phyloP scores from a whole-genome alignment of 2,329 filamentous ascomycete genomes.

The Penicillium brasilianum region DNA sequence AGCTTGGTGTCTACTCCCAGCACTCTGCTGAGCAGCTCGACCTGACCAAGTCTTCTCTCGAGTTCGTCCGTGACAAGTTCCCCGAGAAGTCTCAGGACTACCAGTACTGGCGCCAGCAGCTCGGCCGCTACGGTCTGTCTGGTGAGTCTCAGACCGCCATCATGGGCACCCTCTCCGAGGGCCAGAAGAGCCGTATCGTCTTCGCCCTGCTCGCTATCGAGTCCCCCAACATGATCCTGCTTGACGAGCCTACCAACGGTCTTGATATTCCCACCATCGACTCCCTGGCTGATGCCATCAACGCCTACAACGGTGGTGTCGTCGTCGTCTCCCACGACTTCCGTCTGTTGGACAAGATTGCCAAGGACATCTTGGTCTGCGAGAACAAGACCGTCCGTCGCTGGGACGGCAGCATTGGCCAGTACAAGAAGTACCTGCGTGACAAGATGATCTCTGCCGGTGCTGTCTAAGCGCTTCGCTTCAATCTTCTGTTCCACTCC shows the following conservation, averaged over 20 bases:
- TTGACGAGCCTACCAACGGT: slow-evolving; percentile 99
- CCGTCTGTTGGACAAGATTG: slow-evolving; percentile 97
- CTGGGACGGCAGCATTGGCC: slow-evolving; percentile 87
- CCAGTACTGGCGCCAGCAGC: slow-evolving; percentile 99
- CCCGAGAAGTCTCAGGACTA: slow-evolving; percentile 88
- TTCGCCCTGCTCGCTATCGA: slow-evolving; percentile 97
- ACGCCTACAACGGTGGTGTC: slow-evolving; percentile 93
- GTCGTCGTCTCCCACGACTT: slow-evolving; percentile 99
- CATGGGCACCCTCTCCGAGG: slow-evolving; percentile 97
- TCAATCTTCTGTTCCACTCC: background rate
- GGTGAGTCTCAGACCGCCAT: slow-evolving; percentile 94
- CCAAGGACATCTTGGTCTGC: slow-evolving; percentile 99
- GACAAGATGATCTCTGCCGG: slow-evolving; percentile 97
- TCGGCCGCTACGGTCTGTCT: slow-evolving; percentile 89
- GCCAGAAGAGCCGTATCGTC: slow-evolving; percentile 97
- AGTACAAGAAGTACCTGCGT: slow-evolving; percentile 97
- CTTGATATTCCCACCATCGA: slow-evolving; percentile 99
- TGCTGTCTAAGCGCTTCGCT: slow-evolving; percentile 67
- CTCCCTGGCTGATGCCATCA: slow-evolving; percentile 95
- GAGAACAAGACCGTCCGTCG: slow-evolving; percentile 92
- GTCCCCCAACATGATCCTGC: slow-evolving; percentile 92
- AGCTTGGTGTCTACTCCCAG: slow-evolving; percentile 97
- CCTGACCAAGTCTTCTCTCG: slow-evolving; percentile 94
- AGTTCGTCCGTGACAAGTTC: slow-evolving; percentile 98
- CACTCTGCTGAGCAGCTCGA: slow-evolving; percentile 98